Evolutionary conservation across 2,329 filamentous ascomycete genomes (phyloP).

Genomic region (Juglanconis oblonga): DNA sequence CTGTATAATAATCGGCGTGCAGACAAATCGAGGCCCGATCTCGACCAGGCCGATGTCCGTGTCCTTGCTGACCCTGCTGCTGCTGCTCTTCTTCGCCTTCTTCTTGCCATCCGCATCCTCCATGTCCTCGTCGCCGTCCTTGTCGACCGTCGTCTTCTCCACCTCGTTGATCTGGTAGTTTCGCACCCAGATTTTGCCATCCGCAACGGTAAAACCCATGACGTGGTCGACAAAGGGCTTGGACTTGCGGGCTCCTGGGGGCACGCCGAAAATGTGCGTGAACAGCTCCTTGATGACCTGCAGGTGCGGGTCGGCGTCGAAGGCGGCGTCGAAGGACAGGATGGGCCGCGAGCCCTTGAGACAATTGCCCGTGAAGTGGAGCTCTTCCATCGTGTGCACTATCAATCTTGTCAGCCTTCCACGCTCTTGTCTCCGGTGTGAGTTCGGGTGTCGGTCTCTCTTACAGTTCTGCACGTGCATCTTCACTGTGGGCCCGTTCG

Average conservation of each 20-base stretch:
- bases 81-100: conserved; percentile 36
- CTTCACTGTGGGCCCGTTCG: conserved; percentile 64
- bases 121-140: conserved; percentile 39
- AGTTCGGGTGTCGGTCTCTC: conserved; percentile 30
- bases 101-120: conserved; percentile 35
- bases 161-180: conserved; percentile 92
- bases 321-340: conserved; percentile 85
- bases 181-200: conserved; percentile 93
- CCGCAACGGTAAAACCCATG: conserved; percentile 85
- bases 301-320: conserved; percentile 78
- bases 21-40: conserved; percentile 88
- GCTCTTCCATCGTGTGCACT: conserved; percentile 95
- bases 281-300: conserved; percentile 86
- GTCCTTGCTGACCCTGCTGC: conserved; percentile 46
- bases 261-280: conserved; percentile 86
- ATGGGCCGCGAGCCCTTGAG: conserved; percentile 89
- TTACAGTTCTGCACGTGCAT: conserved; percentile 75
- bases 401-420: neutral
- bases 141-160: conserved; percentile 51
- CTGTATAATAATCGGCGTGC: conserved; percentile 92
- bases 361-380: conserved; percentile 96
- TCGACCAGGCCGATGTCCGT: conserved; percentile 83
- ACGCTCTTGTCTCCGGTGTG: neutral
- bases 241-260: conserved; percentile 79
- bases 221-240: conserved; percentile 97